Conservation (phyloP, 495 filamentous ascomycete genomes). For the Aspergillus funiculosus region DNA sequence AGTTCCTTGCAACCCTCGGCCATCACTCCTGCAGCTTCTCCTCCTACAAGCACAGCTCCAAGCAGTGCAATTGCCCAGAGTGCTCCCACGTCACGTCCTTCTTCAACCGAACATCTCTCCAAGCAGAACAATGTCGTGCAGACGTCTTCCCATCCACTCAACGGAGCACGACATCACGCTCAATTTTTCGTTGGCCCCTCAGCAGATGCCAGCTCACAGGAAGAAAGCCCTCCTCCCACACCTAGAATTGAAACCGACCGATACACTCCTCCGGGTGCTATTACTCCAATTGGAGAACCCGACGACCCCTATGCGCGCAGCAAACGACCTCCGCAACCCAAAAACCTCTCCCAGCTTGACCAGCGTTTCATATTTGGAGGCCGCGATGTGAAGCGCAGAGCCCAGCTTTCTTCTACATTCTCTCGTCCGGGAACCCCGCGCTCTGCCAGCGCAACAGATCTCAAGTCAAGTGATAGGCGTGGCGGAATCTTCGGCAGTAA, state of each 20-base stretch:
- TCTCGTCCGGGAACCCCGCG: slow-evolving; percentile 34
- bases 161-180: slow-evolving; percentile 54
- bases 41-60: slow-evolving; percentile 28
- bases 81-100: slow-evolving; percentile 40
- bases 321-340: slow-evolving; percentile 67
- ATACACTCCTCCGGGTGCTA: slow-evolving; percentile 56
- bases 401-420: slow-evolving; percentile 25
- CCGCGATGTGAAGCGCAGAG: slow-evolving; percentile 47
- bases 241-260: slow-evolving; percentile 53
- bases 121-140: slow-evolving; percentile 38
- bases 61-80: slow-evolving; percentile 30
- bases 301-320: slow-evolving; percentile 87
- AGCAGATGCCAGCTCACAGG: slow-evolving; percentile 45
- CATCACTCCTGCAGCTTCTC: slow-evolving; percentile 46
- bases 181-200: slow-evolving; percentile 67
- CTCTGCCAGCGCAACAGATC: slow-evolving; percentile 44
- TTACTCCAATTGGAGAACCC: slow-evolving; percentile 71
- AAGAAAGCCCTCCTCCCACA: slow-evolving; percentile 50
- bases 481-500: slow-evolving; percentile 44
- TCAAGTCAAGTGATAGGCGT: slow-evolving; percentile 42
- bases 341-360: slow-evolving; percentile 66
- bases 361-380: slow-evolving; percentile 76
- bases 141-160: slow-evolving; percentile 27
- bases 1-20: slow-evolving; percentile 61
- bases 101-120: slow-evolving; percentile 39